A percentile compares a stretch with the other conserved stretches of the same genome.
Conservation (phyloP, 208 protist species). For the Phytomonas sp. region DNA sequence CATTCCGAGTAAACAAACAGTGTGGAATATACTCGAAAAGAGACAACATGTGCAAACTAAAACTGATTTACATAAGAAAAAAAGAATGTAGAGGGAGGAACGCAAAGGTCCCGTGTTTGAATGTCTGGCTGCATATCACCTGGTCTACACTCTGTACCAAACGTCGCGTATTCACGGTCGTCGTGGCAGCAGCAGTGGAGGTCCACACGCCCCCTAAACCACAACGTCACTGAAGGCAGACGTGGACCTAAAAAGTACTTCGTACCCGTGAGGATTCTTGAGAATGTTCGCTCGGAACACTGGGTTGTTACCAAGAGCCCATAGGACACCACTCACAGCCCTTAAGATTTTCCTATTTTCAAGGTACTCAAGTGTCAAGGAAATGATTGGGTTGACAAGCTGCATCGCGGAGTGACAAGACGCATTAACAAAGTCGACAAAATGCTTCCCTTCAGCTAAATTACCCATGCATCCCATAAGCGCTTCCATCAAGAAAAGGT, state of each 20-base stretch:
- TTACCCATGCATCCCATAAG: constrained; percentile 60
- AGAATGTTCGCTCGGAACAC: constrained; percentile 58
- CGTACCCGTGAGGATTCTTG: constrained; percentile 45
- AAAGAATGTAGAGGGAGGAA: neutral
- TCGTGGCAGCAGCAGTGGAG: neutral
- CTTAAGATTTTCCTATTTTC: constrained; percentile 62
- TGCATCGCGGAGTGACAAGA: constrained; percentile 22
- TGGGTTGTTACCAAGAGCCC: constrained; percentile 76
- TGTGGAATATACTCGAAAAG: neutral
- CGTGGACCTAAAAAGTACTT: constrained; percentile 25
- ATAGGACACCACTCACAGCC: constrained; percentile 65
- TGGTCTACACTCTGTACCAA: neutral
- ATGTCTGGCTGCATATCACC: neutral
- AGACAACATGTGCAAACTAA: neutral
- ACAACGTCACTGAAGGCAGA: neutral
- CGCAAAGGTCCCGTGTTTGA: neutral
- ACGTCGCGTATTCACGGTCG: neutral
- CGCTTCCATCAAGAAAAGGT: constrained; percentile 81
- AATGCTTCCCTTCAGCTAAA: constrained; percentile 42
- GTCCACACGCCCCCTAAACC: neutral
- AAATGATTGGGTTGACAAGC: constrained; percentile 62
- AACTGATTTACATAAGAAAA: neutral
- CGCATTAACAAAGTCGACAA: constrained; percentile 23
- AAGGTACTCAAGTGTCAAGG: constrained; percentile 70
- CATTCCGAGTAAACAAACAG: neutral